Evolutionary conservation across 345 rosid genomes (phyloP).

Genomic region (Rhodamnia rubescens): DNA sequence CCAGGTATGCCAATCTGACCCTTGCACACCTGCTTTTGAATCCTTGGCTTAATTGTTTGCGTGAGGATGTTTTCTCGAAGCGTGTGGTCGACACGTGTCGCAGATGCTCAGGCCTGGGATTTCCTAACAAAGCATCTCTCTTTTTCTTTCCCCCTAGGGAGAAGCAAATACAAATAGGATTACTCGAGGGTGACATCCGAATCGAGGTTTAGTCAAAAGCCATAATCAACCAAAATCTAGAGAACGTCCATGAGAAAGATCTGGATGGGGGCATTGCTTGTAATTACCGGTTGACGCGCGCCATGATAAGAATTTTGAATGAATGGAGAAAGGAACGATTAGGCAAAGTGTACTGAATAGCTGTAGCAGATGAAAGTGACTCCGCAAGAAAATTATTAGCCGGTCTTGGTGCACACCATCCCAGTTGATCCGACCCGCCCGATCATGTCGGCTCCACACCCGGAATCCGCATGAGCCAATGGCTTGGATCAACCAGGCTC

Average conservation of each 20-base stretch:
- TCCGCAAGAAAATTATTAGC: background rate
- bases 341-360: background rate
- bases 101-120: background rate
- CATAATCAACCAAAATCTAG: background rate
- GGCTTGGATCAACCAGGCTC: background rate
- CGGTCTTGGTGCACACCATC: background rate
- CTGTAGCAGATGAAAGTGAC: background rate
- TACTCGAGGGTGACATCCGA: background rate
- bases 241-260: background rate
- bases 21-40: background rate
- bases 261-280: background rate
- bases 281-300: background rate
- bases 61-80: background rate
- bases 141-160: background rate
- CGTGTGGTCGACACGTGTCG: background rate
- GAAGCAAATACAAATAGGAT: background rate
- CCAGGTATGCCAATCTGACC: background rate
- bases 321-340: background rate
- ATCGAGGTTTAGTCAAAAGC: background rate
- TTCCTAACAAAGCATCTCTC: background rate
- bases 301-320: background rate
- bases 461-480: background rate
- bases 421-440: background rate
- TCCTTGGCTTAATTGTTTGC: background rate
- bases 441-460: background rate